Conservation (phyloP, 352 stramenopile genomes). For the Phytophthora citricola region DNA sequence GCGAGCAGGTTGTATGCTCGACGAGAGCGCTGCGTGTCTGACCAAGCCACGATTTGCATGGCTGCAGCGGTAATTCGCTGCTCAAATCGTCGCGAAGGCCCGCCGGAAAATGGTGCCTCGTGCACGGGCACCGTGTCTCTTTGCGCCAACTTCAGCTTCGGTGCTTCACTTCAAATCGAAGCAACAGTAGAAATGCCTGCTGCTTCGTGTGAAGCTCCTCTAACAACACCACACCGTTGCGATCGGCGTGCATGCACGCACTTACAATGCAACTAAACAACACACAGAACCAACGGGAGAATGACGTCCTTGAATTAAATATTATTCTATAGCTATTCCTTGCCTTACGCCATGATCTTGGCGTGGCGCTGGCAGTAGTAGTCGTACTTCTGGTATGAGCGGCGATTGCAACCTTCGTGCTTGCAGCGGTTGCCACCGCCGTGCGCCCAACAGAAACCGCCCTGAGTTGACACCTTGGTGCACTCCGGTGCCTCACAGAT, state of each 20-base stretch:
- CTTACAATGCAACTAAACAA: background rate
- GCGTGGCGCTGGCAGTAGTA: slow-evolving; percentile 66
- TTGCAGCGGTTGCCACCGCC: slow-evolving; percentile 68
- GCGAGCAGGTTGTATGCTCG: slow-evolving; percentile 20
- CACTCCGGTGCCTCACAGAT: slow-evolving; percentile 65
- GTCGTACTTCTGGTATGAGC: slow-evolving; percentile 72
- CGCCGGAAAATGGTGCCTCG: slow-evolving; percentile 23
- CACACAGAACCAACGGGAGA: background rate
- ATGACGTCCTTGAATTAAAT: slow-evolving; percentile 18
- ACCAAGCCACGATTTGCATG: slow-evolving; percentile 10
- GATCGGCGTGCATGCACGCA: too few species aligned
- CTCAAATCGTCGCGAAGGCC: background rate
- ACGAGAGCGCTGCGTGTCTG: slow-evolving; percentile 16
- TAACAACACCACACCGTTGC: background rate
- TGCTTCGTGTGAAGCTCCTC: background rate
- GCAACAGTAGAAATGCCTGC: background rate
- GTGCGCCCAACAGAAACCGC: slow-evolving; percentile 73
- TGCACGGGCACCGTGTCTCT: slow-evolving; percentile 10
- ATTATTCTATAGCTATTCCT: slow-evolving; percentile 1
- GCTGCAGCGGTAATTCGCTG: slow-evolving; percentile 4
- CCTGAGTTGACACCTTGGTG: slow-evolving; percentile 66
- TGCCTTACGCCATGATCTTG: slow-evolving; percentile 14
- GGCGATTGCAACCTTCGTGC: slow-evolving; percentile 59
- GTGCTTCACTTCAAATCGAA: slow-evolving; percentile 16
- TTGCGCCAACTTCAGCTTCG: slow-evolving; percentile 16